A percentile compares a stretch with the other conserved stretches of the same genome.
Evolutionary conservation across 1,284 basidiomycete species (phyloP).

Genomic region (Coniophora puteana): DNA sequence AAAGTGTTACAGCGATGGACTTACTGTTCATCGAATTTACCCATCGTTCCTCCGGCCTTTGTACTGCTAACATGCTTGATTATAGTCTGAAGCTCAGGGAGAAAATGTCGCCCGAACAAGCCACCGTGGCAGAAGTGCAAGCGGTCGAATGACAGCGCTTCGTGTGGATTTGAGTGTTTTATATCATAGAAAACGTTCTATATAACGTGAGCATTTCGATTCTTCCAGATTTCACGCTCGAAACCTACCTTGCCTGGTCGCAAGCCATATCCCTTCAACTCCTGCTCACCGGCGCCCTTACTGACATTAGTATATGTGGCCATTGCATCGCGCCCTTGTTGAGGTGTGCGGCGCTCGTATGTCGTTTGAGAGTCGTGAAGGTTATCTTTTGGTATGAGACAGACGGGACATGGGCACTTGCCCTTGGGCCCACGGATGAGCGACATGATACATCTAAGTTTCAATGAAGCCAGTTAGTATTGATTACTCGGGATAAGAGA

Average conservation of each 20-base stretch:
- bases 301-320: not conserved
- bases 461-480: slow-evolving; percentile 1
- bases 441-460: slow-evolving; percentile 10
- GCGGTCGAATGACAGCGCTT: not conserved
- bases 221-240: not conserved
- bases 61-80: slow-evolving; percentile 3
- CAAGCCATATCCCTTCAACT: not conserved
- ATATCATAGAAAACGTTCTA: slow-evolving; percentile 12
- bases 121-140: slow-evolving; percentile 5
- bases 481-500: not conserved
- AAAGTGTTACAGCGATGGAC: not conserved
- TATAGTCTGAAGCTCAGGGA: not conserved
- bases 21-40: slow-evolving; percentile 15
- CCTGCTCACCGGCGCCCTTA: slow-evolving; percentile 1
- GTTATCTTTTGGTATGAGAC: slow-evolving; percentile 6
- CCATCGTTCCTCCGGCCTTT: slow-evolving; percentile 10
- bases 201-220: not conserved
- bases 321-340: not conserved
- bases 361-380: not conserved
- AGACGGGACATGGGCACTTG: slow-evolving; percentile 11
- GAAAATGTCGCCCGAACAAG: slow-evolving; percentile 4
- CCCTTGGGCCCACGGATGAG: slow-evolving; percentile 6
- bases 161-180: not conserved
- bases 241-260: slow-evolving; percentile 1
- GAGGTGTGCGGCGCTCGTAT: not conserved